phyloP scores from a whole-genome alignment of 345 rosid species.

The Excoecaria cochinchinensis region DNA sequence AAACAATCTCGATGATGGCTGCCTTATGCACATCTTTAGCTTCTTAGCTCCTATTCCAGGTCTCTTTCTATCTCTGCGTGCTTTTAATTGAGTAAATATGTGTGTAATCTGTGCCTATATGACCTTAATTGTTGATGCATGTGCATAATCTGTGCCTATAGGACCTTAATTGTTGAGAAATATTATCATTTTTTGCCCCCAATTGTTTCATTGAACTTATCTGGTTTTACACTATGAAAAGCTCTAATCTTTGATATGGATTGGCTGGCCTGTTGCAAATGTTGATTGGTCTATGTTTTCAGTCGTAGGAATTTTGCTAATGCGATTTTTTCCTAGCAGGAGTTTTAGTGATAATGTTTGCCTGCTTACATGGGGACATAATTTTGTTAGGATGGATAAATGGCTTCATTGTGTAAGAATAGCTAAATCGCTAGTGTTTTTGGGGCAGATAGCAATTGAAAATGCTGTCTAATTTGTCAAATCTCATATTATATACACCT shows the following conservation, averaged over 20 bases:
- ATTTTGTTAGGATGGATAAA: neutral
- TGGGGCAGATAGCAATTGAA: neutral
- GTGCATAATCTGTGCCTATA: neutral
- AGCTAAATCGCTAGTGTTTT: neutral
- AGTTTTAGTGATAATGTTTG: neutral
- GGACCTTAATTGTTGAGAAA: neutral
- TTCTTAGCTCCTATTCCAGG: constrained; percentile 94
- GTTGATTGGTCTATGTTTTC: neutral
- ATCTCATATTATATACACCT: neutral
- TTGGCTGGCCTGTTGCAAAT: neutral
- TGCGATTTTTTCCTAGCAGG: neutral
- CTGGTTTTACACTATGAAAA: neutral
- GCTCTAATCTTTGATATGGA: neutral
- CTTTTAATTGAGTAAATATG: too few relatives aligned
- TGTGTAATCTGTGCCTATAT: too few relatives aligned
- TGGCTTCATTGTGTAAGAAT: neutral
- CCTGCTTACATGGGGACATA: neutral
- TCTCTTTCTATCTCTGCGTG: neutral
- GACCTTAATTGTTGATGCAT: too few relatives aligned
- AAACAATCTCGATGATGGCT: constrained; percentile 90
- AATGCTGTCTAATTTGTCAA: neutral
- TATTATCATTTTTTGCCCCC: neutral
- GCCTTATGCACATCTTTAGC: constrained; percentile 97
- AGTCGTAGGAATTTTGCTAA: neutral
- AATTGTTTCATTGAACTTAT: neutral